Conservation (phyloP, 805 yeast genomes). For the Starmerella apis region DNA sequence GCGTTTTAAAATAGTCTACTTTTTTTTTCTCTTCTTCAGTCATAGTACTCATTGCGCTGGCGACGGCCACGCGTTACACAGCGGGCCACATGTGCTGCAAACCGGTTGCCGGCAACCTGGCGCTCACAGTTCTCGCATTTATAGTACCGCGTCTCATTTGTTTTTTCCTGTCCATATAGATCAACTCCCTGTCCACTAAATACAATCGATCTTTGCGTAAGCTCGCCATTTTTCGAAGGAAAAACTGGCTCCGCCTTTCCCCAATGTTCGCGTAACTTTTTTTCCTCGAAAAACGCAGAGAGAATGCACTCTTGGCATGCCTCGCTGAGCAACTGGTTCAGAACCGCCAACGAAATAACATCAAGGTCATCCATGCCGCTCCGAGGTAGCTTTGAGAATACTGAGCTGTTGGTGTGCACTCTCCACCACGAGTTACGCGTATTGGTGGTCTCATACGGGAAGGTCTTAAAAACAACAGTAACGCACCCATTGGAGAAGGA, state of each 20-base stretch:
- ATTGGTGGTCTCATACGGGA: neutral
- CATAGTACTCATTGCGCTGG: slow-evolving; percentile 12
- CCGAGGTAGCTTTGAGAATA: neutral
- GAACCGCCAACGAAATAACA: slow-evolving; percentile 8
- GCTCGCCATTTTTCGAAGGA: slow-evolving; percentile 21
- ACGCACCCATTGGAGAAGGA: too few species aligned
- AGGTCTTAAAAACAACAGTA: too few species aligned
- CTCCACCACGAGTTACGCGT: slow-evolving; percentile 1
- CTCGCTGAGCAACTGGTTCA: slow-evolving; percentile 26
- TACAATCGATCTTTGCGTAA: slow-evolving; percentile 24
- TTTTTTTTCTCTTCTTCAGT: neutral
- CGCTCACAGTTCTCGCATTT: slow-evolving; percentile 73
- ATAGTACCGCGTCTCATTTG: slow-evolving; percentile 52
- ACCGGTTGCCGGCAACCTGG: slow-evolving; percentile 79
- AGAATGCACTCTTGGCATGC: slow-evolving; percentile 31
- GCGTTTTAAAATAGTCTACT: slow-evolving; percentile 22
- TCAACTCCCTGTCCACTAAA: slow-evolving; percentile 32
- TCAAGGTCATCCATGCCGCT: slow-evolving; percentile 5
- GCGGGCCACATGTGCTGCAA: slow-evolving; percentile 86
- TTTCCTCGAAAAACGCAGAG: slow-evolving; percentile 31
- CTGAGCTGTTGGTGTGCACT: neutral
- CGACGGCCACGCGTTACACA: slow-evolving; percentile 56
- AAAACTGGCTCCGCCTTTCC: slow-evolving; percentile 26
- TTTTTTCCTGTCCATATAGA: slow-evolving; percentile 35
- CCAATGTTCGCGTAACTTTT: slow-evolving; percentile 28